Percentiles rank a stretch among this genome's conserved stretches.
These are phyloP conservation scores for Camellia granthamiana DNA, from an alignment of 148 eudicot genomes.

Conservation along the genomic window DNA sequence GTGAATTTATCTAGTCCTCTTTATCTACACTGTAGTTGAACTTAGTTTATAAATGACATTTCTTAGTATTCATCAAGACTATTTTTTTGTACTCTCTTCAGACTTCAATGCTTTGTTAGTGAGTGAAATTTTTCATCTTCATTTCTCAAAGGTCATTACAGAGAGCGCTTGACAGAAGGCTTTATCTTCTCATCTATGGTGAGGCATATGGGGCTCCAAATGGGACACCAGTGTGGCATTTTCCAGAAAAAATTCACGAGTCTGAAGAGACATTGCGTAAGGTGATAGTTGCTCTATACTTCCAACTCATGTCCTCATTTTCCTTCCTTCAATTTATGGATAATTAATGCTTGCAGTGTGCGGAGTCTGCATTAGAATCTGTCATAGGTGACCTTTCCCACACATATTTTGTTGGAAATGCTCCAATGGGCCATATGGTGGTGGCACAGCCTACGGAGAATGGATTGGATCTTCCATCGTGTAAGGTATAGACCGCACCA, in stretches of 20 bases:
- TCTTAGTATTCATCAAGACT: neutral
- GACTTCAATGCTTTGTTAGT: neutral
- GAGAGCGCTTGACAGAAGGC: slow-evolving; percentile 89
- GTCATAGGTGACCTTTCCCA: slow-evolving; percentile 77
- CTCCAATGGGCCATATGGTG: slow-evolving; percentile 86
- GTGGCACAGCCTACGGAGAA: slow-evolving; percentile 45
- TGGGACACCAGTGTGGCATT: slow-evolving; percentile 80
- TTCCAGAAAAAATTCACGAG: slow-evolving; percentile 85
- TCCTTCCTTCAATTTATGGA: slow-evolving; percentile 8
- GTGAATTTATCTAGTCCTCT: too few species aligned
- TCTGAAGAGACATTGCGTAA: slow-evolving; percentile 84
- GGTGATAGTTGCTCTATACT: slow-evolving; percentile 40
- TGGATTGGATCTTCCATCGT: slow-evolving; percentile 30
- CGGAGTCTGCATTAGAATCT: slow-evolving; percentile 73
- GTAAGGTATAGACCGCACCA: slow-evolving; percentile 39
- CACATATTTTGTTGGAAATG: slow-evolving; percentile 91
- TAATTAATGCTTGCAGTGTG: slow-evolving; percentile 55
- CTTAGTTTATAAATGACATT: too few species aligned
- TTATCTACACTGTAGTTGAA: too few species aligned
- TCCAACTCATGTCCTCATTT: neutral
- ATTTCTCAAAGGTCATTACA: slow-evolving; percentile 65
- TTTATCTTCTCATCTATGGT: slow-evolving; percentile 83
- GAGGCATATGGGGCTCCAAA: slow-evolving; percentile 45
- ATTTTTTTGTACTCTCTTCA: neutral
- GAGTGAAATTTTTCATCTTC: neutral